These are phyloP conservation scores for Fusarium virguliforme DNA, from an alignment of 2,329 filamentous ascomycete genomes.

Conservation along the genomic window DNA sequence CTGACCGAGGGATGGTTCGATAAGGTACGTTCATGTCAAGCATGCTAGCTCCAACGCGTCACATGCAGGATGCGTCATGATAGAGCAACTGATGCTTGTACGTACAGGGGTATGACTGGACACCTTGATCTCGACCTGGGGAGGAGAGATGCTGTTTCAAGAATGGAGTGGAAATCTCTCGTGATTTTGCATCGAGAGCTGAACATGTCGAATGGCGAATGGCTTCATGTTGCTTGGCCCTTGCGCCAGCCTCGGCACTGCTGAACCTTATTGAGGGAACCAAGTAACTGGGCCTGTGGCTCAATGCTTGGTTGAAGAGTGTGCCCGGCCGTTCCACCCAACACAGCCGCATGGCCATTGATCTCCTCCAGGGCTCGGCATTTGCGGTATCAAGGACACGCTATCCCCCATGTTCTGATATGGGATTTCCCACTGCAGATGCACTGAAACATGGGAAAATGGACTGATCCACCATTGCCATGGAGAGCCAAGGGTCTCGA, in stretches of 20 bases:
- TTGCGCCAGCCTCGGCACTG: not conserved
- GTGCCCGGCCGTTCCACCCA: not conserved
- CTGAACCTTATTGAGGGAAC: not conserved
- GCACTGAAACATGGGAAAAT: conserved; percentile 5
- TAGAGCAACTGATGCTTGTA: not conserved
- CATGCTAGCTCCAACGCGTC: conserved; percentile 7
- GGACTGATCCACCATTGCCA: conserved; percentile 2
- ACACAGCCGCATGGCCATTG: conserved; percentile 1
- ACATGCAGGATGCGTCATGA: conserved; percentile 9
- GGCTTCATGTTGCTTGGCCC: conserved; percentile 8
- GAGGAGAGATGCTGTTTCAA: not conserved
- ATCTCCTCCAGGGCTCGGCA: conserved; percentile 4
- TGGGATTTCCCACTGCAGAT: not conserved
- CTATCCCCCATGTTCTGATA: conserved; percentile 9
- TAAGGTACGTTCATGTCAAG: not conserved
- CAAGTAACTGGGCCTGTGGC: not conserved
- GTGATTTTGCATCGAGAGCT: not conserved
- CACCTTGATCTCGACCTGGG: not conserved
- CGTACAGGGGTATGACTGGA: conserved; percentile 6
- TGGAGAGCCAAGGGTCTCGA: conserved; percentile 9
- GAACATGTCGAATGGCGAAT: conserved; percentile 2
- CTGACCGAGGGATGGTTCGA: conserved; percentile 9
- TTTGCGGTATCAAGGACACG: conserved; percentile 8
- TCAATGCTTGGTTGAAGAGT: not conserved
- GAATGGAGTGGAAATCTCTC: not conserved